Evolutionary conservation across 179 eudicot species (phyloP), one percentile per base, ranked within the genome.

Genomic region (Carnegiea gigantea): DNA sequence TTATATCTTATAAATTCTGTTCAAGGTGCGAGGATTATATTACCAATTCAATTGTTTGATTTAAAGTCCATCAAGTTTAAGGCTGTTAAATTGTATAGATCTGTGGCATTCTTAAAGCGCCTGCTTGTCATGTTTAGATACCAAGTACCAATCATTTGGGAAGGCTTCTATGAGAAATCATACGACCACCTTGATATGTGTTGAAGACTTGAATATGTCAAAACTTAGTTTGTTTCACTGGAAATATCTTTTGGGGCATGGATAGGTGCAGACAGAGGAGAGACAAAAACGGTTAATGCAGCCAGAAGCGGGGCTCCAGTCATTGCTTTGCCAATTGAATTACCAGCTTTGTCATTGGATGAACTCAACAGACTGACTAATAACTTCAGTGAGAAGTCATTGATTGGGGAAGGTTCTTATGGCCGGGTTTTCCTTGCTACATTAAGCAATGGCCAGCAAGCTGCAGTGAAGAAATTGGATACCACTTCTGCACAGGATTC

Each of bases 361-460:
- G 97, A 95, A 83, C 79, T 95, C 28, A 91, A 86, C 74, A 92
- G 78, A 86, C 78, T 84, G 33, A 95, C 98, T 3, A 78, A 84
- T 38, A 92, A 89, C 84, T 95, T 95, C 76, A 90, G 93, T 40
- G 62, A 88, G 54, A 90, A 93, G 79, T 78, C 95, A 59, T 82
- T 93, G 87, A 85, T 94, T 36, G 97, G 98, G 48, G 98, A 94
- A 90, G 98, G 98, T 72, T 93, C 97, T 17, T 94, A 94, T 87
- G 98, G 97, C 10, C 88, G 97, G 38, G 98, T 94, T 67, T 93
- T 89, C 51, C 85, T 75, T 81, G 98, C 82, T 4, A 90, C 79
- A 70, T 77, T 94, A 78, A 88, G 82, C 68, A 74, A 74, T 76
- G 97, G 92, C 4, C 18, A 75, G 74, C 82, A 84, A 53, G 93